Percentiles rank a stretch among this genome's conserved stretches.
These are phyloP conservation scores for Aspergillus amoenus DNA, from an alignment of 2,329 filamentous ascomycete species.

Conservation along the genomic window DNA sequence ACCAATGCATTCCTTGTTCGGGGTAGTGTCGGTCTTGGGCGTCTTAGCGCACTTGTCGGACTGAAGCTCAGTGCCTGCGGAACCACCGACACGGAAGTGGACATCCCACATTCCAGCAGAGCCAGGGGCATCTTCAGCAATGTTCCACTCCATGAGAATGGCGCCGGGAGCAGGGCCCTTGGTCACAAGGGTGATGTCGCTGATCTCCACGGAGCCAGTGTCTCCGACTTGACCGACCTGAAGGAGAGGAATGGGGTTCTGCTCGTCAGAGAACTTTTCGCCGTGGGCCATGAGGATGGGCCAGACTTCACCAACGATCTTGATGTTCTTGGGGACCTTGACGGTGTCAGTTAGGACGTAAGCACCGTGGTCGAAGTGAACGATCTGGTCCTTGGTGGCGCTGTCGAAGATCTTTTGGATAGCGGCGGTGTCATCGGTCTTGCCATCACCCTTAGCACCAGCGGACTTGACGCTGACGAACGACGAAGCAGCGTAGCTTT, in stretches of 20 bases:
- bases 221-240: conserved; percentile 78
- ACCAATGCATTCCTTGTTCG: conserved; percentile 69
- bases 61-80: conserved; percentile 79
- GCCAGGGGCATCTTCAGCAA: conserved; percentile 63
- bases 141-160: conserved; percentile 89
- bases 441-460: conserved; percentile 85
- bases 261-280: conserved; percentile 67
- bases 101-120: conserved; percentile 87
- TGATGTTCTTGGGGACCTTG: conserved; percentile 69
- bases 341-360: conserved; percentile 63
- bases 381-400: conserved; percentile 58
- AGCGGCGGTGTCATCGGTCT: conserved; percentile 80
- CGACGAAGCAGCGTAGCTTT: conserved; percentile 60
- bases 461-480: conserved; percentile 81
- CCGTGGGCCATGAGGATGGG: conserved; percentile 84
- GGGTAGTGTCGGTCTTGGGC: conserved; percentile 59
- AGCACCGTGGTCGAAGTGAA: conserved; percentile 65
- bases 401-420: conserved; percentile 77
- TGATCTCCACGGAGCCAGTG: conserved; percentile 78
- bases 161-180: conserved; percentile 80
- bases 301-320: conserved; percentile 90
- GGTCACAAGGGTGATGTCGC: conserved; percentile 82
- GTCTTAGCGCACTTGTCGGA: conserved; percentile 77
- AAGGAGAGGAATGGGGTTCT: conserved; percentile 79
- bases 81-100: conserved; percentile 90